Percentiles rank a stretch among this genome's conserved stretches.
Conservation (phyloP, 352 stramenopile genomes). For the Phytophthora sojae region DNA sequence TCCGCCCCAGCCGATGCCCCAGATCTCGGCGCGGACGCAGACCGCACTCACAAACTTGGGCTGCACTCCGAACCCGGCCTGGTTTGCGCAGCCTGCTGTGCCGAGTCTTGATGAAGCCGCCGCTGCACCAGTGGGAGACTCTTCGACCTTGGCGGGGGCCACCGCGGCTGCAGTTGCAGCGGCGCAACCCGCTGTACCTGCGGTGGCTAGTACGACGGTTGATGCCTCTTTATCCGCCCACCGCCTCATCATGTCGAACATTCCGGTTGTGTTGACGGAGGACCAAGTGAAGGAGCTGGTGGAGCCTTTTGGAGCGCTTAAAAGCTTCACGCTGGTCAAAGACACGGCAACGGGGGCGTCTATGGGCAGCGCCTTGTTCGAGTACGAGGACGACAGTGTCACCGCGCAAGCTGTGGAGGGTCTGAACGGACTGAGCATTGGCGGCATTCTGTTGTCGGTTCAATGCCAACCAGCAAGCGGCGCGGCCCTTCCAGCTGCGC, state of each 20-base stretch:
- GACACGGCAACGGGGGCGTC: slow-evolving; percentile 57
- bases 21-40: slow-evolving; percentile 71
- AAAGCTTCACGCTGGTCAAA: slow-evolving; percentile 71
- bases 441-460: slow-evolving; percentile 69
- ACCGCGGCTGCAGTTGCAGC: slow-evolving; percentile 16
- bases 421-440: slow-evolving; percentile 83
- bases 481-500: slow-evolving; percentile 5
- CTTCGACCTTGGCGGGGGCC: slow-evolving; percentile 18
- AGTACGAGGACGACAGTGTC: slow-evolving; percentile 74
- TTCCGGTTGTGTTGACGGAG: slow-evolving; percentile 76
- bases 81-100: slow-evolving; percentile 63
- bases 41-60: slow-evolving; percentile 84
- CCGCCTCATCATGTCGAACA: slow-evolving; percentile 84
- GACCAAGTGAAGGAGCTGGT: slow-evolving; percentile 88
- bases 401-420: slow-evolving; percentile 70
- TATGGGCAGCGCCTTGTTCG: slow-evolving; percentile 79
- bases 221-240: slow-evolving; percentile 38
- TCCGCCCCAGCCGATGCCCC: slow-evolving; percentile 79
- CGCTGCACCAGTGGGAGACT: slow-evolving; percentile 1
- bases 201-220: neutral
- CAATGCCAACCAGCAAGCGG: slow-evolving; percentile 53
- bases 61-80: slow-evolving; percentile 81
- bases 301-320: slow-evolving; percentile 81
- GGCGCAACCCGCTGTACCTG: slow-evolving; percentile 1
- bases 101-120: slow-evolving; percentile 14